Percentiles rank a stretch among this genome's conserved stretches.
Conservation (phyloP, 768 basidiomycete species). For the Suillus luteus region DNA sequence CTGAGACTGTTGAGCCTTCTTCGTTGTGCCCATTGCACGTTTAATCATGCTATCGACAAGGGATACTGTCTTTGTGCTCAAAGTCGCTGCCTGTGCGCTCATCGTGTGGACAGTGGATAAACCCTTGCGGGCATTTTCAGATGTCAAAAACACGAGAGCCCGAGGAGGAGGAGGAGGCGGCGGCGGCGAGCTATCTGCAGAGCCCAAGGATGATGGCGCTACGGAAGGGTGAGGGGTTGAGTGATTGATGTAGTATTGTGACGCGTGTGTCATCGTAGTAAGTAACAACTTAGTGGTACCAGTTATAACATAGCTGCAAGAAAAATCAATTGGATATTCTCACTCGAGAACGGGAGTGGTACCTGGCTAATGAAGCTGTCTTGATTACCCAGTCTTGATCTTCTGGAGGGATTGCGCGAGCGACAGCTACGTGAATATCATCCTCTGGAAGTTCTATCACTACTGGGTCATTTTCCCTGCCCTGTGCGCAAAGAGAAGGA, state of each 20-base stretch:
- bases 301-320: slow-evolving; percentile 63
- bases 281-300: slow-evolving; percentile 63
- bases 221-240: slow-evolving; percentile 50
- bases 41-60: slow-evolving; percentile 63
- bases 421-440: slow-evolving; percentile 56
- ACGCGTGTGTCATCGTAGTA: slow-evolving; percentile 60
- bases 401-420: slow-evolving; percentile 61
- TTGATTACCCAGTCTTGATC: slow-evolving; percentile 68
- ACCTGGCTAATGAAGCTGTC: slow-evolving; percentile 19
- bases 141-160: slow-evolving; percentile 59
- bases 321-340: slow-evolving; percentile 8
- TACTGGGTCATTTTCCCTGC: slow-evolving; percentile 64
- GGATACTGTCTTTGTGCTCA: slow-evolving; percentile 62
- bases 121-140: slow-evolving; percentile 57
- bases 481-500: slow-evolving; percentile 47
- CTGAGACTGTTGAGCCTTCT: slow-evolving; percentile 18
- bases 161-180: slow-evolving; percentile 37
- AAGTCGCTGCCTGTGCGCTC: slow-evolving; percentile 65
- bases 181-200: slow-evolving; percentile 15
- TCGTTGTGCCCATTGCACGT: slow-evolving; percentile 52
- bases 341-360: slow-evolving; percentile 47
- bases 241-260: slow-evolving; percentile 61
- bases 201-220: slow-evolving; percentile 25
- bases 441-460: slow-evolving; percentile 63
- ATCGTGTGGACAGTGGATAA: slow-evolving; percentile 64